A percentile compares a stretch with the other conserved stretches of the same genome.
Evolutionary conservation across 805 yeast species (phyloP).

Genomic region (Wickerhamomyces strasburgensis): DNA sequence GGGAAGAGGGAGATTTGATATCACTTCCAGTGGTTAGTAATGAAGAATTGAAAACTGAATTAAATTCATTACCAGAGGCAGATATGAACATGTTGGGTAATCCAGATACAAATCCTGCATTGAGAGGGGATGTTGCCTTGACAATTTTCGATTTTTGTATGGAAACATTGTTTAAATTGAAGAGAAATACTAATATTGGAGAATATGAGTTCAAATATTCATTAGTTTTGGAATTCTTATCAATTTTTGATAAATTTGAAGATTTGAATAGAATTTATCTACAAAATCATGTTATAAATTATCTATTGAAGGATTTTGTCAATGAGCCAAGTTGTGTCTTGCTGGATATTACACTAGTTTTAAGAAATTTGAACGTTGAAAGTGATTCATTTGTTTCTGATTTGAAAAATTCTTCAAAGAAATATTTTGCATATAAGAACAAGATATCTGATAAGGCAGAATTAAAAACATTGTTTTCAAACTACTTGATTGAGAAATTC

Average conservation of each 20-base stretch:
- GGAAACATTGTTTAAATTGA: constrained; percentile 36
- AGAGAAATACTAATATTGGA: constrained; percentile 16
- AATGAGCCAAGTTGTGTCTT: constrained; percentile 36
- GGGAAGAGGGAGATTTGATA: constrained; percentile 32
- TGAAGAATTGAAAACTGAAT: constrained; percentile 54
- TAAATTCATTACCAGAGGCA: constrained; percentile 78
- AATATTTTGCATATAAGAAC: constrained; percentile 55
- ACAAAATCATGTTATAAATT: constrained; percentile 56
- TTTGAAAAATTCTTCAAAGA: constrained; percentile 67
- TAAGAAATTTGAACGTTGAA: constrained; percentile 45
- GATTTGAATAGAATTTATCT: constrained; percentile 67
- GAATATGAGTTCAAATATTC: constrained; percentile 31
- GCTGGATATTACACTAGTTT: constrained; percentile 60
- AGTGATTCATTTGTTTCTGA: constrained; percentile 47
- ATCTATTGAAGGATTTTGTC: constrained; percentile 40
- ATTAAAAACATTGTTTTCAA: constrained; percentile 27
- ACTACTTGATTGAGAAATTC: constrained; percentile 27
- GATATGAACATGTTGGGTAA: constrained; percentile 82
- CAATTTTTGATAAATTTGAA: constrained; percentile 62
- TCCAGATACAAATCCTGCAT: constrained; percentile 77
- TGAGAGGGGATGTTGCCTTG: constrained; percentile 67
- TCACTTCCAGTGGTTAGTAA: constrained; percentile 42
- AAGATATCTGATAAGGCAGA: constrained; percentile 33
- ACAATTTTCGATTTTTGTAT: constrained; percentile 64
- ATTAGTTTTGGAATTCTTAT: constrained; percentile 42